Evolutionary conservation across 208 protist genomes (phyloP), one percentile per base, ranked within the genome.

Genomic region (Leishmania lainsoni): DNA sequence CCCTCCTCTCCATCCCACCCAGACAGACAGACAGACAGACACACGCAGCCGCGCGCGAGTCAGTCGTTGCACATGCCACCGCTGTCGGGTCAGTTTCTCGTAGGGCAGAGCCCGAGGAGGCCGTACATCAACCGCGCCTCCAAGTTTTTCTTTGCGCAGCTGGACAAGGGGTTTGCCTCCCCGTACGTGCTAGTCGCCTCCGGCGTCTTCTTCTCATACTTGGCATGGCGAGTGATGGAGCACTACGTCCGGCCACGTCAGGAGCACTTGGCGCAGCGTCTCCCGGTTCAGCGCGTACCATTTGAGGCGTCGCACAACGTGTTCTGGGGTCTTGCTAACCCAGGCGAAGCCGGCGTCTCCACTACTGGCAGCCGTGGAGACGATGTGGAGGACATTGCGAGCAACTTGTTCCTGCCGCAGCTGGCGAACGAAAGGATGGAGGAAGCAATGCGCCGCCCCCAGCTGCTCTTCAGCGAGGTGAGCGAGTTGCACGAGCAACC

Each of bases 111-210:
- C 6, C 56, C 42, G 3, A 78, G 84, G 76, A 86, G 81, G 71
- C 76, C 76, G 51, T 93, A 90, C 76, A n/a, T 87, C 29, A 94
- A 94, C 83, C 88, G 89, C 71, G 81, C 83, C 66, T 92, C 91
- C 14, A 78, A 86, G 75, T 96, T 95, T 69, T 95, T 98, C 81
- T 98, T 98, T 59, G 88, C 80, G 22, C 87, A 98, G 83, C 80
- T 98, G 12, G 91, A 98, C 83, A 95, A 90, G 83, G 93, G 92
- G 32, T 70, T 96, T 26, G 54, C 82, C 58, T 98, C 94, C 16
- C 93, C 91, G 10, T 96, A 89, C 68, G 74, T 96, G 32, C 81
- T 96, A 5, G 39, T 97, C 16, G 78, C 84, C 20, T 84, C 80
- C 4, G 92, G 92, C 48, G 56, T 81, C 2, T 75, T 96, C 63